Conservation (phyloP, 129 eudicot species). For the Solidago caesia region DNA sequence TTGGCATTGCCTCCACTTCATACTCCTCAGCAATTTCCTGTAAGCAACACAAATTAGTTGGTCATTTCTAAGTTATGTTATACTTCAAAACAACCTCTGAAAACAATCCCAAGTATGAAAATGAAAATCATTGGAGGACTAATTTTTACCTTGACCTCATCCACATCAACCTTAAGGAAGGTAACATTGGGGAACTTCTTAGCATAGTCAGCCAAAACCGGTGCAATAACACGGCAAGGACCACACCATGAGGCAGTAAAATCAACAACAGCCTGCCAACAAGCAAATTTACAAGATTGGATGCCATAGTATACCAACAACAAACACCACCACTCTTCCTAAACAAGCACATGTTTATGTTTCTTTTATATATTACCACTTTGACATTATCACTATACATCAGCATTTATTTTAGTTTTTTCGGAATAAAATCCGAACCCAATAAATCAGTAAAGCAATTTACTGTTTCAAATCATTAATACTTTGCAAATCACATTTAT, state of each 20-base stretch:
- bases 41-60: not conserved
- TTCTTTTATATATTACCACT: no score
- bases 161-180: slow-evolving; percentile 76
- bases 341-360: not conserved
- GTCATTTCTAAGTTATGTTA: not conserved
- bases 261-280: slow-evolving; percentile 60
- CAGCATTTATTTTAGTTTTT: no score
- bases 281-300: not conserved
- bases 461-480: no score
- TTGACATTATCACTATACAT: no score
- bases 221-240: slow-evolving; percentile 71
- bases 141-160: slow-evolving; percentile 52
- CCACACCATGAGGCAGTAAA: slow-evolving; percentile 78
- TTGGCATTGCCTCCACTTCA: slow-evolving; percentile 78
- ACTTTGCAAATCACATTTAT: no score
- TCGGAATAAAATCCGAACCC: no score
- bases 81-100: not conserved
- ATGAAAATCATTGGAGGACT: not conserved
- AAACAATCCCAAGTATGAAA: not conserved
- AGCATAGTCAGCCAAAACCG: slow-evolving; percentile 55
- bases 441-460: no score
- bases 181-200: slow-evolving; percentile 41
- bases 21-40: slow-evolving; percentile 59
- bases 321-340: not conserved
- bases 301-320: not conserved